Base-by-base conservation (phyloP, 345 rosid genomes). In the Lepidium sativum region DNA sequence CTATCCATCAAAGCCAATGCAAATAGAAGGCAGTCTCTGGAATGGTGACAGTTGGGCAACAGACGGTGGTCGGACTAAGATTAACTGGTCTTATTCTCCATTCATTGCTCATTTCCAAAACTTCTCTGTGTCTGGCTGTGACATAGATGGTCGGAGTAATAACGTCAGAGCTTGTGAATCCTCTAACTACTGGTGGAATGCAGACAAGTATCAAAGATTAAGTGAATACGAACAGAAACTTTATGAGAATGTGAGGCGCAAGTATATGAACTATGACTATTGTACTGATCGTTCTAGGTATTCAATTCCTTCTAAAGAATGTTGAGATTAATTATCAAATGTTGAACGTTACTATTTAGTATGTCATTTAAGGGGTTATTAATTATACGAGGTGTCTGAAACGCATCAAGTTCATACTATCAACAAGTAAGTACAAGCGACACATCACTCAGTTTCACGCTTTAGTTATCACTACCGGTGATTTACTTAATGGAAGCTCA, bases 41-140 rank as follows among this genome's bases (percentile, higher is more conserved):
- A 64, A 91, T 27, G 96, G 87, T 42, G 83, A 80, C 0, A 48
- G 40, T 32, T 91, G 88, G 96, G 94, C 86, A 1, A 86, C 87
- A 1, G 83, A 83, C 15, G 84, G 86, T 3, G 88, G 95, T 20
- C 63, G 39, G 51, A 77, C 85, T 2, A 88, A 84, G 80, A 73
- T 68, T 2, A 63, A 91, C 52, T 86, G 89, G 86, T 77, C 70
- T n/a, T 23, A 76, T 12, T 79, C 88, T 39, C 94, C 89, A 0
- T 91, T 86, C 63, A 21, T 27, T 23, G 88, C 88, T 29, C 57
- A 78, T 37, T 88, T 80, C 60, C 76, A 54, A 63, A 81, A 79
- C 23, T 88, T 84, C 39, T 69, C 71, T 21, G 41, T 91, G 6
- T 63, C 5, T 0, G 96, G 82, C 1, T 88, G 94, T 70, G n/a